Conservation (phyloP, 352 stramenopile species). For the Phytophthora crassamura region DNA sequence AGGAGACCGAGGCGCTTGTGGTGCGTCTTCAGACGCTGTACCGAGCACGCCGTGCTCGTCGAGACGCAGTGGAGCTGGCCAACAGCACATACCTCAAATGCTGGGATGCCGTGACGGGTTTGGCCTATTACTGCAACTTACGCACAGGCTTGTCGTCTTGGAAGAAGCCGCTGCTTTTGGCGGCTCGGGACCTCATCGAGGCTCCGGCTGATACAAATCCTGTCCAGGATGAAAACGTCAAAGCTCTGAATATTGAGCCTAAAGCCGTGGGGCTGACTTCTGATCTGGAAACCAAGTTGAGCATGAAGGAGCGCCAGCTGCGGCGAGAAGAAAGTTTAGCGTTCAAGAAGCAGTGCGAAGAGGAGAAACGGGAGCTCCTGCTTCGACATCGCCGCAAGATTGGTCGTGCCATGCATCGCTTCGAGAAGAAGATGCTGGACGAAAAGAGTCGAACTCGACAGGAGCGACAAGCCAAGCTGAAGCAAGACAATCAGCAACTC, state of each 20-base stretch:
- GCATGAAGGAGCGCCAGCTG: slow-evolving; percentile 31
- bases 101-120: slow-evolving; percentile 45
- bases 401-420: slow-evolving; percentile 43
- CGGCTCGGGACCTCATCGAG: slow-evolving; percentile 25
- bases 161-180: slow-evolving; percentile 54
- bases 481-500: slow-evolving; percentile 47
- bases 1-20: slow-evolving; percentile 26
- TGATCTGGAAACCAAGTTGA: slow-evolving; percentile 14
- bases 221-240: background rate
- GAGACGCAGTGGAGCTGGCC: slow-evolving; percentile 33
- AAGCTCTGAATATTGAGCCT: background rate
- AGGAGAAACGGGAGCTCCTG: slow-evolving; percentile 41
- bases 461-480: slow-evolving; percentile 42
- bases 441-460: slow-evolving; percentile 42
- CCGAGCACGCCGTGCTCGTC: slow-evolving; percentile 38
- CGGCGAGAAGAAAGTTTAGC: slow-evolving; percentile 38
- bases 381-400: slow-evolving; percentile 43
- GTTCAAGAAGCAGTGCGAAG: slow-evolving; percentile 44
- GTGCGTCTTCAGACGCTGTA: slow-evolving; percentile 48
- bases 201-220: background rate
- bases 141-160: slow-evolving; percentile 50
- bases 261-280: background rate
- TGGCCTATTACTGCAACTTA: slow-evolving; percentile 62
- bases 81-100: slow-evolving; percentile 54
- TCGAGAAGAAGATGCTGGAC: slow-evolving; percentile 41